Evolutionary conservation across 2,329 filamentous ascomycete genomes (phyloP).

Genomic region (Corinectria fuckeliana): DNA sequence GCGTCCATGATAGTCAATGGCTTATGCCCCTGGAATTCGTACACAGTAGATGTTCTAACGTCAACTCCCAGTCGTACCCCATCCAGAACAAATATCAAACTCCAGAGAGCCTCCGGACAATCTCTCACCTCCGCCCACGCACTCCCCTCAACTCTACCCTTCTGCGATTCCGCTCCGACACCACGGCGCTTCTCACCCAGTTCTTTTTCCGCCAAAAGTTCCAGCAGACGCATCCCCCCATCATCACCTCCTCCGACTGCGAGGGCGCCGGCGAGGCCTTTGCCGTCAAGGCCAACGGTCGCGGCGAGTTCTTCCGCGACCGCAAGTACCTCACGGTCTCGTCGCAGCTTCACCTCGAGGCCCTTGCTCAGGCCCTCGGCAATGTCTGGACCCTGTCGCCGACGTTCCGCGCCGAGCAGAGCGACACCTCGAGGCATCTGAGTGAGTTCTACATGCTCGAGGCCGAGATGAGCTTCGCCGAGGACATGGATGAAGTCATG

Average conservation of each 20-base stretch:
- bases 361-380: conserved; percentile 84
- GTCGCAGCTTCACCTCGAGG: conserved; percentile 91
- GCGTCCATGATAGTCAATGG: conserved; percentile 41
- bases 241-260: conserved; percentile 96
- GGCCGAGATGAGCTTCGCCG: conserved; percentile 82
- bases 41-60: conserved; percentile 20
- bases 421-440: conserved; percentile 90
- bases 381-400: conserved; percentile 95
- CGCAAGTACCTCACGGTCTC: conserved; percentile 98
- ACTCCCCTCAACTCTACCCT: conserved; percentile 82
- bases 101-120: conserved; percentile 83
- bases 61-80: conserved; percentile 73
- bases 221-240: conserved; percentile 86
- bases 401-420: conserved; percentile 91
- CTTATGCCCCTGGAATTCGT: background rate
- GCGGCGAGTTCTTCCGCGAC: conserved; percentile 73
- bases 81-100: conserved; percentile 97
- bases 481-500: conserved; percentile 75
- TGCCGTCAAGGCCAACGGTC: conserved; percentile 61
- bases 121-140: conserved; percentile 86
- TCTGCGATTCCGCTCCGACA: conserved; percentile 81
- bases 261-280: conserved; percentile 97
- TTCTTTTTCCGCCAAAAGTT: conserved; percentile 78
- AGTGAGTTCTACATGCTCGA: conserved; percentile 99
- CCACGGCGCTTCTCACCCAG: conserved; percentile 72